Conservation (phyloP, 1,284 basidiomycete species). For the Tylopilus orsonianus region DNA sequence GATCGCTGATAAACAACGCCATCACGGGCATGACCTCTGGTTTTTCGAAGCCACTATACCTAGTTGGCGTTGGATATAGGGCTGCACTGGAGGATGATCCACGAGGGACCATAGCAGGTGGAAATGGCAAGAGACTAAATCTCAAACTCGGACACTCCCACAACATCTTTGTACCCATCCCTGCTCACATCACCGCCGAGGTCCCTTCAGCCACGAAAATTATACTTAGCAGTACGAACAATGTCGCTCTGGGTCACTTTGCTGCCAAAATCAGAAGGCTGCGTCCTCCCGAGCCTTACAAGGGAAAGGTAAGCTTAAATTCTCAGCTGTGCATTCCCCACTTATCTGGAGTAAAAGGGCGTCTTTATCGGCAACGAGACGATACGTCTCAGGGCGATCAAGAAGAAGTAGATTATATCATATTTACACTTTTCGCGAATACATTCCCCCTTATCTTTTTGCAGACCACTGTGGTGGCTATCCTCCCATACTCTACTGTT, state of each 20-base stretch:
- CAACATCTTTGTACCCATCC: constrained; percentile 81
- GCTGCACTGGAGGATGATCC: constrained; percentile 87
- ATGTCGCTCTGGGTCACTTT: constrained; percentile 81
- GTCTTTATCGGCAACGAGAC: constrained; percentile 91
- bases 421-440: constrained; percentile 6
- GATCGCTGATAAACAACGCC: constrained; percentile 88
- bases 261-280: constrained; percentile 83
- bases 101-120: constrained; percentile 54
- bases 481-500: neutral
- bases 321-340: constrained; percentile 1
- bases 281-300: constrained; percentile 95
- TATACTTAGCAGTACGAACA: constrained; percentile 68
- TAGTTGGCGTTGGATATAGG: constrained; percentile 96
- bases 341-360: constrained; percentile 51
- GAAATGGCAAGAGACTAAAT: constrained; percentile 66
- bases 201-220: constrained; percentile 74
- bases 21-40: constrained; percentile 88
- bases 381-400: constrained; percentile 86
- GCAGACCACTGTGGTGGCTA: neutral
- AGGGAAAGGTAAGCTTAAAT: constrained; percentile 66
- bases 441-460: neutral
- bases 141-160: constrained; percentile 94
- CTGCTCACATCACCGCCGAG: constrained; percentile 74
- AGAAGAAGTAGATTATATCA: constrained; percentile 80
- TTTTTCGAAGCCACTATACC: constrained; percentile 78